Evolutionary conservation across 495 filamentous ascomycete genomes (phyloP).

Genomic region (Penicillium cosmopolitanum): DNA sequence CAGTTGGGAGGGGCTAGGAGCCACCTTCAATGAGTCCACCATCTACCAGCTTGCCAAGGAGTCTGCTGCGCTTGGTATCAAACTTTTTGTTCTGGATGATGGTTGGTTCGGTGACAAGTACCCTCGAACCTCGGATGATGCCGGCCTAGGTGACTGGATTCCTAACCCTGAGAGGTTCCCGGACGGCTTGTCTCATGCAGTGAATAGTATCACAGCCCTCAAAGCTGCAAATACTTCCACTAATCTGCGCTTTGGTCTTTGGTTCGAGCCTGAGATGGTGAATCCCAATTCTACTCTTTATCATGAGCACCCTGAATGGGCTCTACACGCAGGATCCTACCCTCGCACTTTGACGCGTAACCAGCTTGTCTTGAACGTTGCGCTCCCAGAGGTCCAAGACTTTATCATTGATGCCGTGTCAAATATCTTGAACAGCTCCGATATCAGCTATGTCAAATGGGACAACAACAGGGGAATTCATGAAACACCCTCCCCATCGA

Average conservation of each 20-base stretch:
- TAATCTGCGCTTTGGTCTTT: conserved; percentile 55
- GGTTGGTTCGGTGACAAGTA: conserved; percentile 62
- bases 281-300: conserved; percentile 58
- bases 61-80: conserved; percentile 53
- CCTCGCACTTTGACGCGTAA: conserved; percentile 53
- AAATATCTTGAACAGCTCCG: conserved; percentile 47
- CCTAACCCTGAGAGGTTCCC: conserved; percentile 57
- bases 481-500: conserved; percentile 52
- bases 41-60: conserved; percentile 52
- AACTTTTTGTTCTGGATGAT: conserved; percentile 60
- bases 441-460: conserved; percentile 61
- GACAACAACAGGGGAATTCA: conserved; percentile 61
- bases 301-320: conserved; percentile 58
- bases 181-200: conserved; percentile 48
- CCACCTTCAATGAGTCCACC: conserved; percentile 49
- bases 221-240: conserved; percentile 43
- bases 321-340: conserved; percentile 52
- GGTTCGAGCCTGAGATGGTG: conserved; percentile 64
- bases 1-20: conserved; percentile 60
- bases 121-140: conserved; percentile 49
- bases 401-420: conserved; percentile 55
- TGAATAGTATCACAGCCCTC: conserved; percentile 47
- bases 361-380: conserved; percentile 58
- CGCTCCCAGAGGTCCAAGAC: conserved; percentile 55
- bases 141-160: conserved; percentile 59